Evolutionary conservation across 495 filamentous ascomycete genomes (phyloP).

Genomic region (Xylaria acuta): DNA sequence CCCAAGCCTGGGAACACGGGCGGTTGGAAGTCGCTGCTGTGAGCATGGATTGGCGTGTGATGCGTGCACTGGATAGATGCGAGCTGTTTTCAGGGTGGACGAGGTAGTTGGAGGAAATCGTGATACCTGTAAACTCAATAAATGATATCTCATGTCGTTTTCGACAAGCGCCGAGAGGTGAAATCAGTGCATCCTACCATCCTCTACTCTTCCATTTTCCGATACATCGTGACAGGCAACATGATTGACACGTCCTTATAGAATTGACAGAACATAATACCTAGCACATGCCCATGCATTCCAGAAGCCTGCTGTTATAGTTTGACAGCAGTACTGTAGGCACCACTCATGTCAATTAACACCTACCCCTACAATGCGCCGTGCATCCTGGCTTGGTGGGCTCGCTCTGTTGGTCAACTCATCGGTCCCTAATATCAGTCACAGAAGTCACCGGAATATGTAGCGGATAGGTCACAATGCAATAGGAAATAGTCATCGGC

Average conservation of each 20-base stretch:
- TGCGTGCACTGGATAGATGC: not conserved
- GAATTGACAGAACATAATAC: not conserved
- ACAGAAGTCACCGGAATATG: no score
- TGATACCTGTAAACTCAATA: not conserved
- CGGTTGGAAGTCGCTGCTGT: conserved; percentile 62
- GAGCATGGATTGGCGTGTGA: conserved; percentile 6
- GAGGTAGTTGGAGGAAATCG: not conserved
- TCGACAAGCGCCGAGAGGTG: not conserved
- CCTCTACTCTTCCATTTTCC: not conserved
- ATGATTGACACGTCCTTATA: not conserved
- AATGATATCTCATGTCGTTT: not conserved
- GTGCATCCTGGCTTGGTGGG: not conserved
- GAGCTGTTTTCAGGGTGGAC: not conserved
- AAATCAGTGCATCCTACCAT: not conserved
- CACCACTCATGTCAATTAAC: not conserved
- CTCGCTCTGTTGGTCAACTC: not conserved
- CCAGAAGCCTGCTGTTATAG: not conserved
- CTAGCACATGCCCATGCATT: not conserved
- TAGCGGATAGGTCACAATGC: no score
- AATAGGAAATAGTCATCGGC: no score
- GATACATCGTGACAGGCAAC: not conserved
- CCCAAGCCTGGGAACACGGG: conserved; percentile 42
- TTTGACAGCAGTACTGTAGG: not conserved
- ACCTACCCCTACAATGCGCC: no score
- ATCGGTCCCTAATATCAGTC: not conserved